These are phyloP conservation scores for Dictyostelium capitatum DNA, from an alignment of 78 protist species.

Conservation along the genomic window DNA sequence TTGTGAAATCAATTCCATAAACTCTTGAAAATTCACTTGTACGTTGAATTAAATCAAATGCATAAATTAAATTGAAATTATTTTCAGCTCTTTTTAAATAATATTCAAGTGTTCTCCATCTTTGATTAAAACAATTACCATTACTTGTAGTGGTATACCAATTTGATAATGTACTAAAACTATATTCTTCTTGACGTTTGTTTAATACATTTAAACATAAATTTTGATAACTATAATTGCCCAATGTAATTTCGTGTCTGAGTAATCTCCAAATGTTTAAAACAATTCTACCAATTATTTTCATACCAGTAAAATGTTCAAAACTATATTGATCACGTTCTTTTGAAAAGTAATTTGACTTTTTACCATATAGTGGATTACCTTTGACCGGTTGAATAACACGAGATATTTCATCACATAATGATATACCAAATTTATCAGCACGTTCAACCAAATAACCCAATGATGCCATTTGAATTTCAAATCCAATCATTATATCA, in stretches of 20 bases:
- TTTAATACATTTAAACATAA: constrained; percentile 71
- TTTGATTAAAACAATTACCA: neutral
- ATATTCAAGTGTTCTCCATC: constrained; percentile 56
- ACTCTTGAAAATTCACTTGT: constrained; percentile 95
- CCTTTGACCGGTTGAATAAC: neutral
- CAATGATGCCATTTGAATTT: constrained; percentile 85
- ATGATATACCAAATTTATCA: constrained; percentile 26
- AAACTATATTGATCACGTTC: constrained; percentile 72
- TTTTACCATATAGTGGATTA: neutral
- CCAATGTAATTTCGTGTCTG: constrained; percentile 88
- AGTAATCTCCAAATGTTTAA: constrained; percentile 94
- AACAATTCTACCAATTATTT: constrained; percentile 89
- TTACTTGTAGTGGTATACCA: constrained; percentile 45
- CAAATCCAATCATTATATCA: constrained; percentile 93
- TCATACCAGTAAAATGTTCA: constrained; percentile 64
- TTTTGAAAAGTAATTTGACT: constrained; percentile 35
- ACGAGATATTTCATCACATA: constrained; percentile 63
- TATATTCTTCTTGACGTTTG: constrained; percentile 48
- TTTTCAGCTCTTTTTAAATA: neutral
- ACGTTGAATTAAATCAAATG: constrained; percentile 87
- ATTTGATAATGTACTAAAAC: constrained; percentile 36
- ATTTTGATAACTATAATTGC: constrained; percentile 74
- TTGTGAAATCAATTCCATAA: constrained; percentile 94
- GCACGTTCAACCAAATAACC: constrained; percentile 93
- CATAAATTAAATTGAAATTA: constrained; percentile 48